A percentile compares a stretch with the other conserved stretches of the same genome.
Evolutionary conservation across 331 rosid genomes (phyloP).

Genomic region (Phaseolus coccineus): DNA sequence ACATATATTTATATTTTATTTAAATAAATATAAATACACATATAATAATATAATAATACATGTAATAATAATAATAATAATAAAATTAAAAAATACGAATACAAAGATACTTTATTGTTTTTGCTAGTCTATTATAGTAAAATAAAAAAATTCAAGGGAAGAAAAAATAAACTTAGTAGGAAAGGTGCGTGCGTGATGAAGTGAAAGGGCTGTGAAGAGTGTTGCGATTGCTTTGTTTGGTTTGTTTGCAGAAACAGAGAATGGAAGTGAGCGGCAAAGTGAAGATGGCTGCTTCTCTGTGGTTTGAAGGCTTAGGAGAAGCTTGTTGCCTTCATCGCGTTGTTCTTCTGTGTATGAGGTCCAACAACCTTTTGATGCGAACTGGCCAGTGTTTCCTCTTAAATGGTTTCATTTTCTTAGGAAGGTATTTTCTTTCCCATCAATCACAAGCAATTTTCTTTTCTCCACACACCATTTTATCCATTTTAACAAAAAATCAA

Average conservation of each 20-base stretch:
- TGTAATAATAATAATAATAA: too few relatives aligned
- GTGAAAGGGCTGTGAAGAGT: slow-evolving; percentile 2
- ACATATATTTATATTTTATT: too few relatives aligned
- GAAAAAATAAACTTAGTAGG: too few relatives aligned
- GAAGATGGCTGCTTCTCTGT: slow-evolving; percentile 54
- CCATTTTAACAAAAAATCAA: not conserved
- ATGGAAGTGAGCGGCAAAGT: slow-evolving; percentile 20
- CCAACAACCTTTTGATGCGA: slow-evolving; percentile 66
- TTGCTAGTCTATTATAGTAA: too few relatives aligned
- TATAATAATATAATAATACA: too few relatives aligned
- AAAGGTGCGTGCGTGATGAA: not conserved
- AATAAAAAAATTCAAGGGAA: too few relatives aligned
- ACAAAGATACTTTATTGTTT: too few relatives aligned
- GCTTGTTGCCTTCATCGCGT: slow-evolving; percentile 94
- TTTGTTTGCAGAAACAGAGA: not conserved
- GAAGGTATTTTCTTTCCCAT: slow-evolving; percentile 60
- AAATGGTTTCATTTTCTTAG: slow-evolving; percentile 88
- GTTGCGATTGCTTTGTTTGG: slow-evolving; percentile 3
- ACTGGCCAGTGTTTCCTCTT: slow-evolving; percentile 94
- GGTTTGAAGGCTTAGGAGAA: slow-evolving; percentile 79
- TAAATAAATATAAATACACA: too few relatives aligned
- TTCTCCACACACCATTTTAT: not conserved
- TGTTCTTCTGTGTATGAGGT: slow-evolving; percentile 72
- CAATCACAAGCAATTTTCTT: not conserved
- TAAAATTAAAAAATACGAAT: too few relatives aligned